Evolutionary conservation across 2,329 filamentous ascomycete genomes (phyloP).

Genomic region (Cladosporium sp.): DNA sequence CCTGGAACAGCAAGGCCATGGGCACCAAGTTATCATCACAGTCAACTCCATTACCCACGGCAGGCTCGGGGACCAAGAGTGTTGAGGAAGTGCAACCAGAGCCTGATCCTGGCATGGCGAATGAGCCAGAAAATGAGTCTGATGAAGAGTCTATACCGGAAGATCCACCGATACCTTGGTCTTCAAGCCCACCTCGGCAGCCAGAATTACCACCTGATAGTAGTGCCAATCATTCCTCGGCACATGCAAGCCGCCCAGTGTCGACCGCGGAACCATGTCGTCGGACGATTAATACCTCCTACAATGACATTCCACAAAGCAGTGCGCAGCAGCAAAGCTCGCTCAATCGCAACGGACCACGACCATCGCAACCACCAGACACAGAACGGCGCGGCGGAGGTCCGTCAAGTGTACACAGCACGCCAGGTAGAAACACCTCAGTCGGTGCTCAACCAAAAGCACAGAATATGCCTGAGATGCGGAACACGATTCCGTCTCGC

Average conservation of each 20-base stretch:
- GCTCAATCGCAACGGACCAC: too few species aligned
- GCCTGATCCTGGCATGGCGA: background rate
- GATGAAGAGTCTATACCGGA: background rate
- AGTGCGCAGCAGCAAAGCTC: too few species aligned
- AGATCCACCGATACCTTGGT: slow-evolving; percentile 7
- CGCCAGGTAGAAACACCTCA: too few species aligned
- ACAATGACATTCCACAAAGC: too few species aligned
- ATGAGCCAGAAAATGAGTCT: background rate
- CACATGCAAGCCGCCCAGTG: background rate
- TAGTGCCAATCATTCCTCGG: slow-evolving; percentile 6
- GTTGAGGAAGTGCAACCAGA: background rate
- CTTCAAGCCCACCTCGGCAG: slow-evolving; percentile 1
- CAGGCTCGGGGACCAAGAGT: background rate
- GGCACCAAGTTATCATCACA: slow-evolving; percentile 12
- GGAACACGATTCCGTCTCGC: background rate
- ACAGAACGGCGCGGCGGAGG: too few species aligned
- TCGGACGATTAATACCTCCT: too few species aligned
- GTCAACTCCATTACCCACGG: background rate
- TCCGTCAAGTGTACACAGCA: too few species aligned
- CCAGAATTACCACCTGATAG: slow-evolving; percentile 9
- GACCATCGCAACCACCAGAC: too few species aligned
- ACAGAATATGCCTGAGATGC: too few species aligned
- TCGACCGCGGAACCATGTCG: too few species aligned
- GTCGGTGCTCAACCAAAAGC: too few species aligned
- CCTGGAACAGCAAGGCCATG: slow-evolving; percentile 20